A percentile compares a stretch with the other conserved stretches of the same genome.
Evolutionary conservation across 352 stramenopile species (phyloP).

Genomic region (Phytophthora megakarya): DNA sequence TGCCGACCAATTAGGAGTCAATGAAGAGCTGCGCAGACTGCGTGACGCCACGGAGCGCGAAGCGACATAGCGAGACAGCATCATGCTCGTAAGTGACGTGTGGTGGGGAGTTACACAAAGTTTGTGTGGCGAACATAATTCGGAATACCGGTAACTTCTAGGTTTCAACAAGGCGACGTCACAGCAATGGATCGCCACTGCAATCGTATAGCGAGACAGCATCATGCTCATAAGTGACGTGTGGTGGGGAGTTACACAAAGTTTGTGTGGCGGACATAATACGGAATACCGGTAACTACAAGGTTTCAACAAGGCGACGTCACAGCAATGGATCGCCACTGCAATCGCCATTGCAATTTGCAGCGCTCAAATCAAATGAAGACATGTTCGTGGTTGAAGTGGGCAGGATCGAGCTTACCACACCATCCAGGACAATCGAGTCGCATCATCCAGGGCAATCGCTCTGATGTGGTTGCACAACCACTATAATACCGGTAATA

Average conservation of each 20-base stretch:
- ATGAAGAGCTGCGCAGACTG: constrained; percentile 3
- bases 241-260: not conserved
- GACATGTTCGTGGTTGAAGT: not conserved
- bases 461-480: not conserved
- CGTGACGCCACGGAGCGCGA: constrained; percentile 11
- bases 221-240: constrained; percentile 9
- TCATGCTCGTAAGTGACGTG: constrained; percentile 1
- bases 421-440: not conserved
- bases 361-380: not conserved
- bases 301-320: not conserved
- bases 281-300: too few relatives aligned
- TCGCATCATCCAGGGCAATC: not conserved
- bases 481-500: not conserved
- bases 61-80: constrained; percentile 22
- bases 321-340: too few relatives aligned
- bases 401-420: not conserved
- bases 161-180: not conserved
- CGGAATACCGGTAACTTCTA: not conserved
- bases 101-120: not conserved
- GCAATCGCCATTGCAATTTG: too few relatives aligned
- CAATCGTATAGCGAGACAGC: constrained; percentile 19
- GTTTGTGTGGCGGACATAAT: not conserved
- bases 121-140: not conserved
- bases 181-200: too few relatives aligned
- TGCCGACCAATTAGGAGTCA: constrained; percentile 14